These are phyloP conservation scores for Physaria fendleri DNA, from an alignment of 345 rosid genomes.

Conservation along the genomic window DNA sequence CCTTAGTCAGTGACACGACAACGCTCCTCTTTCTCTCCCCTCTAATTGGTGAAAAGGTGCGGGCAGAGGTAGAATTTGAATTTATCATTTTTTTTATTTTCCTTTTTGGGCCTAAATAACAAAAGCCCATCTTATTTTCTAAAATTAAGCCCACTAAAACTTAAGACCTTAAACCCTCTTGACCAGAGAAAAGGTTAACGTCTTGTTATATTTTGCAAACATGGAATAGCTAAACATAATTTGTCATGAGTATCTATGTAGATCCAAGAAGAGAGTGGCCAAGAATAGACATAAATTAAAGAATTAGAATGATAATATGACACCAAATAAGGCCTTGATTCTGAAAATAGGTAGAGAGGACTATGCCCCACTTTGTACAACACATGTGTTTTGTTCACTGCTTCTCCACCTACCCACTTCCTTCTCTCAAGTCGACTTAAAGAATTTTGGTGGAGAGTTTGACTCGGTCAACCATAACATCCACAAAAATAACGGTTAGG, in stretches of 20 bases:
- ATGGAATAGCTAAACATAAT: not conserved
- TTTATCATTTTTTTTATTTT: too few relatives aligned
- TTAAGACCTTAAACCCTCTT: too few relatives aligned
- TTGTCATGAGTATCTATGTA: not conserved
- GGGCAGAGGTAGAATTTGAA: not conserved
- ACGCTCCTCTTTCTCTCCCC: conserved; percentile 4
- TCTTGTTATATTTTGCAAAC: too few relatives aligned
- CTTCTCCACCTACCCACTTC: conserved; percentile 20
- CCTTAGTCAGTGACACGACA: not conserved
- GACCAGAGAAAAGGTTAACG: too few relatives aligned
- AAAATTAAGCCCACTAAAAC: not conserved
- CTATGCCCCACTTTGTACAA: not conserved
- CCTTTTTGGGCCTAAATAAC: not conserved
- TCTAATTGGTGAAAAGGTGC: not conserved
- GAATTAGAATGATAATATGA: not conserved
- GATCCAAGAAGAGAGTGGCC: not conserved
- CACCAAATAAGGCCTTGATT: conserved; percentile 19
- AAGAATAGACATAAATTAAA: not conserved
- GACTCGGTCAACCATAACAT: not conserved
- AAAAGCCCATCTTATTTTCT: not conserved
- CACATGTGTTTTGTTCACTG: conserved; percentile 25
- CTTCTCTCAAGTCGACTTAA: not conserved
- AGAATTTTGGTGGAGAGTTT: not conserved
- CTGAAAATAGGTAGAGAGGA: conserved; percentile 27
- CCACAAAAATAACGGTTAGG: not conserved